Evolutionary conservation across 2,329 filamentous ascomycete species (phyloP).

Genomic region (Fusarium solani-melongenae): DNA sequence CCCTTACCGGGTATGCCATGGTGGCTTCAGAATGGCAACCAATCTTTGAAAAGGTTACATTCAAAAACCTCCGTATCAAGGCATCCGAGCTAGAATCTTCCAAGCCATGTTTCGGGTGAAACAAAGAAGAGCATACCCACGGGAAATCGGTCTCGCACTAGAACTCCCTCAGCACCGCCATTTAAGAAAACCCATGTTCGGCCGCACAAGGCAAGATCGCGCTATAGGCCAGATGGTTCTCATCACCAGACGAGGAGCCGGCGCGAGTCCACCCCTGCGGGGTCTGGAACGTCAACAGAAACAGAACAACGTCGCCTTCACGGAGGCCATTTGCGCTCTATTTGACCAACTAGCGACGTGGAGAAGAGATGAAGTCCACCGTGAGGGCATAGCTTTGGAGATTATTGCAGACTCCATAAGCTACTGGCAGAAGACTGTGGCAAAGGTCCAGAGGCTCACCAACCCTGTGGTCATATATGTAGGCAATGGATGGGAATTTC

Average conservation of each 20-base stretch:
- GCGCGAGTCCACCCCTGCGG: not conserved
- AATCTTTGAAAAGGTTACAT: not conserved
- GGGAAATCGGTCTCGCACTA: not conserved
- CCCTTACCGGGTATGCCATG: not conserved
- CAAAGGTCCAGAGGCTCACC: not conserved
- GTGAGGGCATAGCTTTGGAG: not conserved
- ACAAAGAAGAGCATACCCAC: not conserved
- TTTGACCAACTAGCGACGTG: not conserved
- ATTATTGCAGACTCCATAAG: conserved; percentile 1
- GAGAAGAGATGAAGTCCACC: not conserved
- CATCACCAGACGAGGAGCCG: not conserved
- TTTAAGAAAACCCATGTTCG: not conserved
- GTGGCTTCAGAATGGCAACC: conserved; percentile 1
- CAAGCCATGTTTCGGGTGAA: not conserved
- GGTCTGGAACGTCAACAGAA: not conserved
- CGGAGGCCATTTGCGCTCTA: not conserved
- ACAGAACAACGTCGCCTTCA: not conserved
- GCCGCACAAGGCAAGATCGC: not conserved
- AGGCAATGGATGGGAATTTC: not conserved
- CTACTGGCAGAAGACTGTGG: conserved; percentile 4
- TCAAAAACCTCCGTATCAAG: not conserved
- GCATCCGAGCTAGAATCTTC: not conserved
- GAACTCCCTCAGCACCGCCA: not conserved
- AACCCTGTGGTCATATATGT: not conserved
- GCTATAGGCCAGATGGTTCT: not conserved